phyloP scores from a whole-genome alignment of 331 rosid genomes.

The Quercus tomentella region DNA sequence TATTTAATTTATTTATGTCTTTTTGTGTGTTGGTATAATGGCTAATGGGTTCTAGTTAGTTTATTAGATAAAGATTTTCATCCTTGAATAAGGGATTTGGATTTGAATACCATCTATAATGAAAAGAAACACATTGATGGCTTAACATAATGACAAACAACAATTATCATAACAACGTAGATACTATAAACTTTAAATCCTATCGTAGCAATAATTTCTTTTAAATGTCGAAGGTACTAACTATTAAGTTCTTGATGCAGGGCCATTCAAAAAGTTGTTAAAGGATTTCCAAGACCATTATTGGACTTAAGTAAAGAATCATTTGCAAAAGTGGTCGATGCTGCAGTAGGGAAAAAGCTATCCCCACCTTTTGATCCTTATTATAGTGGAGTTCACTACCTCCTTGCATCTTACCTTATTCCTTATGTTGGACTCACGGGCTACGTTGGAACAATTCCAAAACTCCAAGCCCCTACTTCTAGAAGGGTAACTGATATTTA shows the following conservation, averaged over 20 bases:
- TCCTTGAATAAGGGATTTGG: too few species aligned
- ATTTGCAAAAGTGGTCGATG: slow-evolving; percentile 47
- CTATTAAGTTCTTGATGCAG: not conserved
- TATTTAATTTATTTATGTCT: not conserved
- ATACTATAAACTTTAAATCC: too few species aligned
- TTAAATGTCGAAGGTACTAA: too few species aligned
- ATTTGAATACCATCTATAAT: too few species aligned
- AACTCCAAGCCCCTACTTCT: too few species aligned
- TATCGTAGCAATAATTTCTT: too few species aligned
- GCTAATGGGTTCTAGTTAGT: too few species aligned
- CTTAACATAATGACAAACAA: too few species aligned
- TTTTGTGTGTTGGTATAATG: not conserved
- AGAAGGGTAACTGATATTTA: too few species aligned
- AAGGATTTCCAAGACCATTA: slow-evolving; percentile 74
- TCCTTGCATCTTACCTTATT: slow-evolving; percentile 63
- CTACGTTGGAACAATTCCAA: slow-evolving; percentile 25
- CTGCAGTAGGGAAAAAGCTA: slow-evolving; percentile 43
- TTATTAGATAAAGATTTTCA: too few species aligned
- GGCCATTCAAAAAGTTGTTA: slow-evolving; percentile 21
- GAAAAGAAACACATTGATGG: too few species aligned
- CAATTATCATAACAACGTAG: too few species aligned
- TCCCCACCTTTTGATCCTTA: slow-evolving; percentile 79
- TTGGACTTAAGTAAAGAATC: slow-evolving; percentile 40
- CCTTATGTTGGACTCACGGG: slow-evolving; percentile 91
- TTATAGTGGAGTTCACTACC: slow-evolving; percentile 48